phyloP scores from a whole-genome alignment of 2,329 filamentous ascomycete species.

The Fusarium sp. region DNA sequence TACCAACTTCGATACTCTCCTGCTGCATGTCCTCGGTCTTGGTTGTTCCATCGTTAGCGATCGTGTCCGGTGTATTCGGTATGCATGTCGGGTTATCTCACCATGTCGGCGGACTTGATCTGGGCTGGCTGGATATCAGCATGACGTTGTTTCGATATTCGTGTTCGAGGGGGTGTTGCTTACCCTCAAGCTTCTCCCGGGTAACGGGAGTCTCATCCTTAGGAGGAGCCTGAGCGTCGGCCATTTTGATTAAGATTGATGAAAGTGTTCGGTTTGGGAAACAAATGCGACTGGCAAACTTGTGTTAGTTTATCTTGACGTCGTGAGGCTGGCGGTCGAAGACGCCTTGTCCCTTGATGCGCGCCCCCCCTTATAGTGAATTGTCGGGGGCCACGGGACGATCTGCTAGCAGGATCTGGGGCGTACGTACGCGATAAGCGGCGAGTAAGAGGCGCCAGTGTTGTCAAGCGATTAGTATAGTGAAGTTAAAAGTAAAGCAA shows the following conservation, averaged over 20 bases:
- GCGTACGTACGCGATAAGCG: slow-evolving; percentile 30
- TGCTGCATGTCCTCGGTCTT: slow-evolving; percentile 98
- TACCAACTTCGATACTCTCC: slow-evolving; percentile 96
- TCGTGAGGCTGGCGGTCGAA: slow-evolving; percentile 33
- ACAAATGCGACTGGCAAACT: slow-evolving; percentile 16
- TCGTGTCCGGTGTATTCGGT: slow-evolving; percentile 22
- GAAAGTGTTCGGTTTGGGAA: slow-evolving; percentile 27
- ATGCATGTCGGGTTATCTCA: slow-evolving; percentile 58
- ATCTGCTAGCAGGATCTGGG: slow-evolving; percentile 15
- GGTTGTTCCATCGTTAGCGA: slow-evolving; percentile 49
- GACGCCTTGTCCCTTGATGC: slow-evolving; percentile 37
- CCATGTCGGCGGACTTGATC: slow-evolving; percentile 99
- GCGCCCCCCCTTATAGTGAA: slow-evolving; percentile 23
- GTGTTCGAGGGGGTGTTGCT: slow-evolving; percentile 36
- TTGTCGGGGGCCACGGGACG: slow-evolving; percentile 13
- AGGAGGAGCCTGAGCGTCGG: slow-evolving; percentile 53
- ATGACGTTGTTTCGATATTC: slow-evolving; percentile 4
- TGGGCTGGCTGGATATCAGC: slow-evolving; percentile 71
- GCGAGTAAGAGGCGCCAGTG: slow-evolving; percentile 21
- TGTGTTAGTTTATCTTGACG: slow-evolving; percentile 23
- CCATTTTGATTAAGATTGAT: slow-evolving; percentile 48
- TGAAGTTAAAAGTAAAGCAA: slow-evolving; percentile 13
- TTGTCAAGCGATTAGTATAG: slow-evolving; percentile 15
- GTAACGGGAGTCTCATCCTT: slow-evolving; percentile 60
- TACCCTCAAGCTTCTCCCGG: slow-evolving; percentile 83